Conservation (phyloP, 73 alveolate genomes). For the Paramecium sonneborni region DNA sequence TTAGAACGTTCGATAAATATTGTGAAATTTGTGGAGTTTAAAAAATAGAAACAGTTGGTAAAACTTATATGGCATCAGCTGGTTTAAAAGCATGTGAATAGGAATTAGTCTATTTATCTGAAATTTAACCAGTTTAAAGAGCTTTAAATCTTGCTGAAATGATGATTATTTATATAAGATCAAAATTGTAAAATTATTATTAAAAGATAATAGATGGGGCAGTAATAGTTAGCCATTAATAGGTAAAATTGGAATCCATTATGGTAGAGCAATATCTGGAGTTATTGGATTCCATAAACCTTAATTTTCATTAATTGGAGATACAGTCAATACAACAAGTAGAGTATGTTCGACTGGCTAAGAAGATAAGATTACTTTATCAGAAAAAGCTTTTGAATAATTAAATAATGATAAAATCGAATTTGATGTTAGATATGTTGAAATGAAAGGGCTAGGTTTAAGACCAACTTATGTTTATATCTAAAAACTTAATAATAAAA, state of each 20-base stretch:
- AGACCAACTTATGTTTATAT: not conserved
- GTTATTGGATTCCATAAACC: conserved; percentile 65
- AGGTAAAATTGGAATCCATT: conserved; percentile 59
- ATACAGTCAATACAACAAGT: conserved; percentile 62
- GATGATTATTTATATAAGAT: not conserved
- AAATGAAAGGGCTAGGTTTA: conserved; percentile 29
- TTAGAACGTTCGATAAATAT: conserved; percentile 41
- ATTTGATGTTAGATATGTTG: not conserved
- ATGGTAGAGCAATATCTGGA: conserved; percentile 62
- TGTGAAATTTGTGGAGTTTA: conserved; percentile 55
- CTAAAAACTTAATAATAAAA: not conserved
- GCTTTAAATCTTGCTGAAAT: conserved; percentile 48
- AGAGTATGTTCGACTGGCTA: conserved; percentile 63
- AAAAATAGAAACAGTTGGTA: conserved; percentile 67
- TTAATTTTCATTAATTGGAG: conserved; percentile 59
- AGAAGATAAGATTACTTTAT: conserved; percentile 49
- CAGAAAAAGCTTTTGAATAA: conserved; percentile 55
- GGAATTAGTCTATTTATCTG: conserved; percentile 21
- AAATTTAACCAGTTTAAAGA: conserved; percentile 59
- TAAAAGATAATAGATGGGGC: not conserved
- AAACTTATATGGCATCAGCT: conserved; percentile 63
- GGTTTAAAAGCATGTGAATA: conserved; percentile 59
- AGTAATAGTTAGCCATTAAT: not conserved
- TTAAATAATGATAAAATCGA: conserved; percentile 24
- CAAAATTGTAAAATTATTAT: not conserved